These are phyloP conservation scores for Fusarium concolor DNA, from an alignment of 2,329 filamentous ascomycete genomes.

Conservation along the genomic window DNA sequence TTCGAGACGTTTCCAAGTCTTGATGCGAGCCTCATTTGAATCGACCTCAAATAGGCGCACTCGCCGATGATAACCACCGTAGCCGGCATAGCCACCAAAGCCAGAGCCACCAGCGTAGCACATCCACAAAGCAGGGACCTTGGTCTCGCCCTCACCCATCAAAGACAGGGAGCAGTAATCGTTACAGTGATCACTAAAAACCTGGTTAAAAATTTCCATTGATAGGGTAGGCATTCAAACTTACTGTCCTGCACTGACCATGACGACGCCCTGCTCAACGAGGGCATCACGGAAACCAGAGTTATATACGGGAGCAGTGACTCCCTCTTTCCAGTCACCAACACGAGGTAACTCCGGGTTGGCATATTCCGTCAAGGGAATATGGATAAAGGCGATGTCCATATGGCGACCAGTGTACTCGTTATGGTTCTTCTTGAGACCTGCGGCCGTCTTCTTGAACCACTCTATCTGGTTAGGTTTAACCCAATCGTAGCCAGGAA, in stretches of 20 bases:
- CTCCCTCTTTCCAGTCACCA: constrained; percentile 82
- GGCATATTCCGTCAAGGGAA: constrained; percentile 90
- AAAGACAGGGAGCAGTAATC: constrained; percentile 87
- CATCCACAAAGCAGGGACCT: constrained; percentile 89
- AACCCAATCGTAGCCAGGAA: constrained; percentile 96
- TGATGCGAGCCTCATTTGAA: constrained; percentile 87
- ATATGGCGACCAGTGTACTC: constrained; percentile 93
- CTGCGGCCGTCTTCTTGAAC: constrained; percentile 84
- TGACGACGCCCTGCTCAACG: constrained; percentile 83
- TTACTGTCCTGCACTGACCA: constrained; percentile 92
- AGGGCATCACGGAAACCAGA: constrained; percentile 93
- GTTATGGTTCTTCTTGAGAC: constrained; percentile 80
- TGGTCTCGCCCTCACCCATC: constrained; percentile 54
- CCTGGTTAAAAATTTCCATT: constrained; percentile 40
- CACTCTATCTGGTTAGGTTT: constrained; percentile 94
- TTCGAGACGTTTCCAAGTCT: constrained; percentile 92
- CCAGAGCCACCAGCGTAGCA: constrained; percentile 94
- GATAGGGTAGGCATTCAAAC: constrained; percentile 49
- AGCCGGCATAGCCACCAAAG: constrained; percentile 95
- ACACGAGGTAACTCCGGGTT: constrained; percentile 67
- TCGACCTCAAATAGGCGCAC: constrained; percentile 93
- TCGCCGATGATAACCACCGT: constrained; percentile 84
- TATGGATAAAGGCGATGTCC: constrained; percentile 97
- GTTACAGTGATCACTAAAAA: constrained; percentile 83
- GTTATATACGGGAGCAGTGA: constrained; percentile 90